A percentile compares a stretch with the other conserved stretches of the same genome.
Evolutionary conservation across 176 grass and related monocot species (phyloP).

Genomic region (Bromus sterilis): DNA sequence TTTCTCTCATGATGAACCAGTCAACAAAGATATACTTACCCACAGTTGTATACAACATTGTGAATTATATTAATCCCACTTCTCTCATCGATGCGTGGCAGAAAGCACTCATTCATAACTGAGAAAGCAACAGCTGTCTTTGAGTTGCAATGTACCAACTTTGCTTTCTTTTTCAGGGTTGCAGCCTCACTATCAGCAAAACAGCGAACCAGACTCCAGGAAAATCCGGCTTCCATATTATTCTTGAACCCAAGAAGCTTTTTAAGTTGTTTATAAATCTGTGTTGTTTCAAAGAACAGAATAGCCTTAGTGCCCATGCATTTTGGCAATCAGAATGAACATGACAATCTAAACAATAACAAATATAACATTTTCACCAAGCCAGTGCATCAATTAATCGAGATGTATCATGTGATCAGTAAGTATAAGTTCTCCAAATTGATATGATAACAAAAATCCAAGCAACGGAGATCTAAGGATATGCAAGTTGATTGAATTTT

Average conservation of each 20-base stretch:
- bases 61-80: constrained; percentile 91
- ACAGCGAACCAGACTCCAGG: constrained; percentile 77
- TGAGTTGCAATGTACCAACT: constrained; percentile 58
- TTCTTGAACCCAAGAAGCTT: constrained; percentile 84
- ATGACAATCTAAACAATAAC: constrained; percentile 13
- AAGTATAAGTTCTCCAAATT: background rate
- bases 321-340: constrained; percentile 17
- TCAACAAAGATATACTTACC: constrained; percentile 45
- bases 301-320: background rate
- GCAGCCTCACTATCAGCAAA: constrained; percentile 43
- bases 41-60: constrained; percentile 91
- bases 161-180: constrained; percentile 25
- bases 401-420: background rate
- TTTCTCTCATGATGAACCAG: constrained; percentile 2
- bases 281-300: constrained; percentile 6
- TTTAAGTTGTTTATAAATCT: constrained; percentile 63
- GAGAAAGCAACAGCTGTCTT: constrained; percentile 83
- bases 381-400: constrained; percentile 2
- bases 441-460: background rate
- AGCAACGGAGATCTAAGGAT: background rate
- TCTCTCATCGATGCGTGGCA: constrained; percentile 71
- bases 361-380: background rate
- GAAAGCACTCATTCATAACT: constrained; percentile 95
- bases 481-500: background rate
- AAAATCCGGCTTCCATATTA: constrained; percentile 73